phyloP scores from a whole-genome alignment of 108 stramenopile genomes.

The Skeletonema marinoi region DNA sequence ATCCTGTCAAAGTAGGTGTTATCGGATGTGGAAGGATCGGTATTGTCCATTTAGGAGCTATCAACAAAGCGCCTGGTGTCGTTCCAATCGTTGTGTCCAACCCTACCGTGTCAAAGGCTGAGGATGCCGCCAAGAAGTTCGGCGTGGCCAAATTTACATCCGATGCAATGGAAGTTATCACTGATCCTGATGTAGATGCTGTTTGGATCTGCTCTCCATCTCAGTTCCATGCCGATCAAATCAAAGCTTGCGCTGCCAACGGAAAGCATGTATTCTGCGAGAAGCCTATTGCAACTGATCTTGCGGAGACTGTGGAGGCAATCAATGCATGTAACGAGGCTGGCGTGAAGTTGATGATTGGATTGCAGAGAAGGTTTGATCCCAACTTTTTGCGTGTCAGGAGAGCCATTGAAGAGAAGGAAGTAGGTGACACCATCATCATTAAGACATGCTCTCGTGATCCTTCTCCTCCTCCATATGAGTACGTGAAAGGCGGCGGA shows the following conservation, averaged over 20 bases:
- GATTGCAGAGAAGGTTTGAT: constrained; percentile 94
- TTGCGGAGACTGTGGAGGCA: constrained; percentile 94
- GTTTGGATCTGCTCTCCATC: constrained; percentile 98
- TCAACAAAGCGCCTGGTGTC: constrained; percentile 87
- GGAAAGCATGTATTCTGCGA: constrained; percentile 96
- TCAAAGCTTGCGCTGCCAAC: constrained; percentile 90
- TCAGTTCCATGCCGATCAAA: constrained; percentile 92
- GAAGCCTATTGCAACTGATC: constrained; percentile 94
- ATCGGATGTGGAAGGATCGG: constrained; percentile 97
- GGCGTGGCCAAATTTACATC: constrained; percentile 84
- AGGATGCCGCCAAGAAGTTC: constrained; percentile 84
- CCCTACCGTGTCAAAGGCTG: constrained; percentile 94
- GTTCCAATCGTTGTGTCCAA: constrained; percentile 85
- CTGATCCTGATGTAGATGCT: constrained; percentile 92
- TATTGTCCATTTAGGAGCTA: constrained; percentile 93
- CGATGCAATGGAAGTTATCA: constrained; percentile 93
- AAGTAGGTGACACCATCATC: constrained; percentile 90
- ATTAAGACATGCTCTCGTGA: constrained; percentile 94
- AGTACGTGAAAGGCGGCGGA: constrained; percentile 95
- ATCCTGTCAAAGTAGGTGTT: constrained; percentile 86
- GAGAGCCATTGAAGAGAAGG: constrained; percentile 76
- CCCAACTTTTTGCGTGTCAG: constrained; percentile 92
- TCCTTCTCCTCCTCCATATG: constrained; percentile 92
- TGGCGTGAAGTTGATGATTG: constrained; percentile 94
- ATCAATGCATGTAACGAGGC: constrained; percentile 93